Evolutionary conservation across 2,329 filamentous ascomycete species (phyloP).

Genomic region (Aspergillus novofumigatus): DNA sequence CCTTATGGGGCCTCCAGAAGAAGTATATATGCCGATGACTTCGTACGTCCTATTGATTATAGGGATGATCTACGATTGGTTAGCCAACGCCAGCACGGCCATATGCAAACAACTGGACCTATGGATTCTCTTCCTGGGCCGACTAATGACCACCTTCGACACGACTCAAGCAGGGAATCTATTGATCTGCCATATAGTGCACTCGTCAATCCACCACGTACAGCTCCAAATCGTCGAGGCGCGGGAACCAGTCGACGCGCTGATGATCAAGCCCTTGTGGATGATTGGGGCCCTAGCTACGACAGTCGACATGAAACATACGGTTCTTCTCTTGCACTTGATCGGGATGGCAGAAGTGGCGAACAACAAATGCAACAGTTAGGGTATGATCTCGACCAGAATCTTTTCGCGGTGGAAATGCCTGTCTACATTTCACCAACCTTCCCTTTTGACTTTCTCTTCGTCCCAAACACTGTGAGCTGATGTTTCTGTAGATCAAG

Average conservation of each 20-base stretch:
- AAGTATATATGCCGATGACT: constrained; percentile 34
- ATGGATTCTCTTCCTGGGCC: constrained; percentile 15
- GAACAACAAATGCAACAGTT: constrained; percentile 10
- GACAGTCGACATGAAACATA: constrained; percentile 1
- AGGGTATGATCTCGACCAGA: constrained; percentile 19
- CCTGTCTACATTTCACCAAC: not conserved
- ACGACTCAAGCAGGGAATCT: constrained; percentile 9
- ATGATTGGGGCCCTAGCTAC: constrained; percentile 2
- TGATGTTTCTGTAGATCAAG: constrained; percentile 12
- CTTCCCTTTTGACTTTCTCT: not conserved
- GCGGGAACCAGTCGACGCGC: constrained; percentile 7
- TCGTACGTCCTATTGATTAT: constrained; percentile 32
- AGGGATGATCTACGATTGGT: constrained; percentile 20
- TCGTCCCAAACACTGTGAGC: not conserved
- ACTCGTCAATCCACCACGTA: constrained; percentile 10
- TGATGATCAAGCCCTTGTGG: constrained; percentile 14
- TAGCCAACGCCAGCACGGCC: constrained; percentile 14
- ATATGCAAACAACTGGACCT: constrained; percentile 10
- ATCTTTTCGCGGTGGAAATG: not conserved
- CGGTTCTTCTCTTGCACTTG: constrained; percentile 8
- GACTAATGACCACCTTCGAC: constrained; percentile 8
- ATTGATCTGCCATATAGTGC: constrained; percentile 11
- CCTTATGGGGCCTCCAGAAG: constrained; percentile 16
- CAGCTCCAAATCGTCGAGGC: constrained; percentile 8
- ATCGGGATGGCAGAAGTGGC: constrained; percentile 13